Conservation (phyloP, 164 flowering plant species). For the Chimonanthus salicifolius region DNA sequence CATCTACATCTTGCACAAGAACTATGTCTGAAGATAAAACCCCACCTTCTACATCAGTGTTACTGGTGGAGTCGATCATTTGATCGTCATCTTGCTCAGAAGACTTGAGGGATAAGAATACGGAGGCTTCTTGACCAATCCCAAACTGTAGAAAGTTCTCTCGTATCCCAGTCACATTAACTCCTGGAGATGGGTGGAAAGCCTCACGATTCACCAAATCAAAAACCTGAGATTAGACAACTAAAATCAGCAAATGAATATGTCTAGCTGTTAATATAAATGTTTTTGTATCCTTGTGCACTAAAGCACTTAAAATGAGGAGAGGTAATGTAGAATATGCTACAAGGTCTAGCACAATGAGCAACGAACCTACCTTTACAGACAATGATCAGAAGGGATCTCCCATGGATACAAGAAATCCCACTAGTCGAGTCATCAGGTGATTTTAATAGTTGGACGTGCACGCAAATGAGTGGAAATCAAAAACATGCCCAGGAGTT, state of each 20-base stretch:
- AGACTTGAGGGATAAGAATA: conserved; percentile 60
- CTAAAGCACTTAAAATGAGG: too few species aligned
- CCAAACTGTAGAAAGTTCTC: conserved; percentile 71
- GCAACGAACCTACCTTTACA: too few species aligned
- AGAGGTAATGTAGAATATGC: too few species aligned
- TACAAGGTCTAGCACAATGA: too few species aligned
- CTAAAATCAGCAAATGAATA: neutral
- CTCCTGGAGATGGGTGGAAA: conserved; percentile 51
- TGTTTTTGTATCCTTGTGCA: too few species aligned
- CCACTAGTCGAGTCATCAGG: too few species aligned
- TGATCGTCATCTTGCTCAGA: conserved; percentile 35
- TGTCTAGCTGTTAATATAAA: neutral
- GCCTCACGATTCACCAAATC: conserved; percentile 91
- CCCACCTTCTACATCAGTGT: conserved; percentile 29
- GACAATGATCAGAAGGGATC: too few species aligned
- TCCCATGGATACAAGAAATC: too few species aligned
- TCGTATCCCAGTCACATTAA: conserved; percentile 70
- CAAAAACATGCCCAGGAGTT: too few species aligned
- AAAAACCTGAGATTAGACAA: conserved; percentile 58
- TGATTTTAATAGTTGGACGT: too few species aligned
- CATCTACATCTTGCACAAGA: conserved; percentile 28
- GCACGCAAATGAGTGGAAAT: too few species aligned
- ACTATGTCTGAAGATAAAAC: conserved; percentile 32
- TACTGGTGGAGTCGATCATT: conserved; percentile 18
- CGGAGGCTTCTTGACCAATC: conserved; percentile 66